These are phyloP conservation scores for Lactuca saligna DNA, from an alignment of 129 eudicot species.

Conservation along the genomic window DNA sequence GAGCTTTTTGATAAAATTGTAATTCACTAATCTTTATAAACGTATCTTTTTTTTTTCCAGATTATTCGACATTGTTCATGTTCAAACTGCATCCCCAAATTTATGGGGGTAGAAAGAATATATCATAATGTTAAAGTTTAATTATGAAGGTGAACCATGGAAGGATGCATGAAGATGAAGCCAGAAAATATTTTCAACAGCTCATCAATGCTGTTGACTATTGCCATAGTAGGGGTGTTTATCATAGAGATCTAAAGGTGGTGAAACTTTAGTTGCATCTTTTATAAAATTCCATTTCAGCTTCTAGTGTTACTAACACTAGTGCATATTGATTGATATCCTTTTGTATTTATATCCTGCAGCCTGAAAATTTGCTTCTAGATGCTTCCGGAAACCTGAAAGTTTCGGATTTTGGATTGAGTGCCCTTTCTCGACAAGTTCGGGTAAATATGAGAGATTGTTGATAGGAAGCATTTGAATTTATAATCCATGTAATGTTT, in stretches of 20 bases:
- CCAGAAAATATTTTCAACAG: slow-evolving; percentile 91
- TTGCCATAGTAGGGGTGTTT: slow-evolving; percentile 98
- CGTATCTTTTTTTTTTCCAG: background rate
- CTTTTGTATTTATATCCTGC: slow-evolving; percentile 19
- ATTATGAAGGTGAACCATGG: slow-evolving; percentile 75
- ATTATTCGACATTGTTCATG: background rate
- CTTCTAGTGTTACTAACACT: slow-evolving; percentile 3
- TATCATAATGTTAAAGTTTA: slow-evolving; percentile 14
- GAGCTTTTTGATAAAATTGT: slow-evolving; percentile 99
- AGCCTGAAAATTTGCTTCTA: slow-evolving; percentile 93
- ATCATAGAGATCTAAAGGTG: slow-evolving; percentile 95
- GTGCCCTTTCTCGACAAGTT: slow-evolving; percentile 94
- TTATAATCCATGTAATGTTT: background rate
- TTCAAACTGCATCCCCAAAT: background rate
- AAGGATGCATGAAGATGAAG: slow-evolving; percentile 94
- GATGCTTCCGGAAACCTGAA: slow-evolving; percentile 90
- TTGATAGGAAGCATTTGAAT: too few species aligned
- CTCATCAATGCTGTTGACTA: slow-evolving; percentile 94
- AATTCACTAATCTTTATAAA: slow-evolving; percentile 30
- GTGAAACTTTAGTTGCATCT: background rate
- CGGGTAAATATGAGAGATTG: slow-evolving; percentile 54
- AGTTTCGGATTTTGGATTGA: slow-evolving; percentile 97
- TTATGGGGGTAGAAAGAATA: slow-evolving; percentile 9
- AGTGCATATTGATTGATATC: background rate
- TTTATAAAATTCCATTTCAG: background rate